Base-by-base conservation (phyloP, 345 rosid species). In the Cardamine occulta region DNA sequence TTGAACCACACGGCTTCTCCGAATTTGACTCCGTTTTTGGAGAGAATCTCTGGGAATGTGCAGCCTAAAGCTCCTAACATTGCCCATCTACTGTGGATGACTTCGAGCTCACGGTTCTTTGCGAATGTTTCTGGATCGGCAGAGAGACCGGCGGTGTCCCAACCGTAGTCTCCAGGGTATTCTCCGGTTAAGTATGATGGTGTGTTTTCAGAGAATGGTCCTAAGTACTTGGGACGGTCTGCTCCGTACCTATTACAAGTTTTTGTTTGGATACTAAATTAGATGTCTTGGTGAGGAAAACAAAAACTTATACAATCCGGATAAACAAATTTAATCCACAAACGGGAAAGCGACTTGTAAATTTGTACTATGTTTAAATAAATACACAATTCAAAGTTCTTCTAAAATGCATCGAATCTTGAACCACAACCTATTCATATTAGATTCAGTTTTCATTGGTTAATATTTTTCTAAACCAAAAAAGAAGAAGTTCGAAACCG, bases 1-100 rank as follows among this genome's bases (percentile, higher is more conserved):
- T 83, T 86, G 82, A 84, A 83, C 86, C 88, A 83, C 12, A 78
- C 84, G 23, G 85, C 84, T 70, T 83, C 88, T 1, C 86, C 86
- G 53, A 86, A 79, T 56, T 84, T 80, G 8, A 84, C 86, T 49
- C 88, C 85, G 21, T 84, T 84, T 71, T 78, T 77, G 29, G 85
- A 68, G 19, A 84, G 86, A 44, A 84, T 81, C 66, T 84, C 85
- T 0, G 86, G 87, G 82, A 84, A 86, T 21, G 81, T 82, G 53
- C 87, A 84, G 18, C 84, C 87, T 59, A 80, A 65, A 37, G 82
- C 88, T 0, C 81, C 84, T 1, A 85, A 76, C 86, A 81, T 83
- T 28, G 82, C 81, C 85, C 86, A 85, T 78, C 86, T 81, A 52
- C 72, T 47, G 76, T 85, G 86, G 76, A 85, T 83, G 4, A 85